Conservation (phyloP, 495 filamentous ascomycete species). For the Chaetomium cochliodes region DNA sequence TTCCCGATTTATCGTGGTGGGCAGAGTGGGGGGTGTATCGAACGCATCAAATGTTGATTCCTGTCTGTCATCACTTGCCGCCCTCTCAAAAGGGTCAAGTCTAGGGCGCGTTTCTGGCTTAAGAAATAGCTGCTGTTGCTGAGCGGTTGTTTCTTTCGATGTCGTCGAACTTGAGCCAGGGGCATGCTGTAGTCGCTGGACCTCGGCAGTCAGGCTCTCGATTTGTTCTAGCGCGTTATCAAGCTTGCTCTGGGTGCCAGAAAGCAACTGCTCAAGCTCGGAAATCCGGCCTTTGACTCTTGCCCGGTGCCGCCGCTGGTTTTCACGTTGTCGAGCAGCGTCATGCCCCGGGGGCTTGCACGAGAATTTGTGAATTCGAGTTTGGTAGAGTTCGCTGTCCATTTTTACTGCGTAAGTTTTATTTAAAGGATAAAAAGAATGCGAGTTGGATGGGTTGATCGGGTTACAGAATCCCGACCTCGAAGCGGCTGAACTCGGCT, state of each 20-base stretch:
- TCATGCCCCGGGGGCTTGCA: conserved; percentile 28
- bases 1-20: too few species aligned
- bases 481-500: neutral
- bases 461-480: neutral
- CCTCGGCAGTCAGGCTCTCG: conserved; percentile 25
- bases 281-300: conserved; percentile 31
- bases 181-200: conserved; percentile 16
- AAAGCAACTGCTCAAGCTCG: conserved; percentile 29
- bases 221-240: conserved; percentile 25
- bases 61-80: too few species aligned
- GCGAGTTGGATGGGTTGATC: neutral
- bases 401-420: neutral
- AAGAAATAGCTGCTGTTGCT: neutral
- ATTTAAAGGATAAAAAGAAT: too few species aligned
- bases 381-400: neutral
- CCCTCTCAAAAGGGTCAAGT: neutral
- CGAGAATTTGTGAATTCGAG: conserved; percentile 28
- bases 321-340: conserved; percentile 32
- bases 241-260: conserved; percentile 22
- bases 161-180: neutral
- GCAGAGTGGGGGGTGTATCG: too few species aligned
- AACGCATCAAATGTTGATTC: too few species aligned
- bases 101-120: neutral
- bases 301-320: conserved; percentile 38
- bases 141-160: neutral